Conservation (phyloP, 352 stramenopile species). For the Phytophthora ohioensis region DNA sequence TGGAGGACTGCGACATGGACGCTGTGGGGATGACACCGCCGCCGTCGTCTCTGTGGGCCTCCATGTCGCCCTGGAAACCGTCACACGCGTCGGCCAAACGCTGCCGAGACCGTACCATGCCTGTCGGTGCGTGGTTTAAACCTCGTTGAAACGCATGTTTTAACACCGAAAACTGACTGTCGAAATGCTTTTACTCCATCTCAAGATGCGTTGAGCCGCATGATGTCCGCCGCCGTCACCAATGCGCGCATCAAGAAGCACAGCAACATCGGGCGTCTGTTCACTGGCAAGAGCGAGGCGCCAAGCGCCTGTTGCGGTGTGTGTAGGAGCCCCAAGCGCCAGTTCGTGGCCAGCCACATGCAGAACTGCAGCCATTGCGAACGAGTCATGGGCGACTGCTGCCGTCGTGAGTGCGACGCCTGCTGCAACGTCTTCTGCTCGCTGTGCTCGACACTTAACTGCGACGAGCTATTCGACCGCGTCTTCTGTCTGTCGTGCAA, state of each 20-base stretch:
- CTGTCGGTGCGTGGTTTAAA: conserved; percentile 57
- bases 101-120: conserved; percentile 71
- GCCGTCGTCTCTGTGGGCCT: conserved; percentile 32
- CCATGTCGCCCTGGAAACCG: conserved; percentile 71
- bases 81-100: conserved; percentile 57
- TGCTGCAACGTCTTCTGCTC: conserved; percentile 73
- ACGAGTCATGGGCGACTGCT: conserved; percentile 65
- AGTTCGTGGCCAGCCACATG: conserved; percentile 18
- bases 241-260: conserved; percentile 77
- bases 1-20: conserved; percentile 27
- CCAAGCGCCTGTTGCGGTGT: conserved; percentile 42
- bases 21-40: conserved; percentile 37
- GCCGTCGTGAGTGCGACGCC: conserved; percentile 60
- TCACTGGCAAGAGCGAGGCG: conserved; percentile 29
- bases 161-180: conserved; percentile 19
- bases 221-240: conserved; percentile 81
- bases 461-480: conserved; percentile 81
- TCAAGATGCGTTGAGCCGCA: conserved; percentile 76
- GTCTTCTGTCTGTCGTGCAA: conserved; percentile 84
- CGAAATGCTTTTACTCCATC: conserved; percentile 8
- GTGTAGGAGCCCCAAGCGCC: conserved; percentile 41
- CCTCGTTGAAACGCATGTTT: conserved; percentile 4
- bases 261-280: conserved; percentile 54
- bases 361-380: conserved; percentile 75
- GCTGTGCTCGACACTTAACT: conserved; percentile 88